Conservation (phyloP, 1,139 yeast species). For the Blastobotrys proliferans region DNA sequence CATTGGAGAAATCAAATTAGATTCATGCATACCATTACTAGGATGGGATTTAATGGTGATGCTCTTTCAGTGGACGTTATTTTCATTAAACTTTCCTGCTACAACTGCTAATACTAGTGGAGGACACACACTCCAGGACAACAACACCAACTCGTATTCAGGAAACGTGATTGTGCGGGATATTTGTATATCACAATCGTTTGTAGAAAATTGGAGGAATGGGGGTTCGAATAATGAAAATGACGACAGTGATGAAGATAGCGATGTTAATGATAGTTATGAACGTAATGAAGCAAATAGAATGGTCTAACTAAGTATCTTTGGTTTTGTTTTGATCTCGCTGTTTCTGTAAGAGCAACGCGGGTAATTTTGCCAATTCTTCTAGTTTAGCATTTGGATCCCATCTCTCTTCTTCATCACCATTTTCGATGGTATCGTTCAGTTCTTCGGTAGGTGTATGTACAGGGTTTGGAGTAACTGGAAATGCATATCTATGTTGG, state of each 20-base stretch:
- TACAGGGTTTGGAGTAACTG: conserved; percentile 16
- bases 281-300: neutral
- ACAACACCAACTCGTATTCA: conserved; percentile 17
- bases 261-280: neutral
- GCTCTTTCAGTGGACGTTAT: conserved; percentile 24
- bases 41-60: conserved; percentile 25
- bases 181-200: conserved; percentile 16
- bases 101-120: neutral
- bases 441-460: conserved; percentile 1
- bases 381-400: conserved; percentile 27
- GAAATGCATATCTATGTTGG: conserved; percentile 12
- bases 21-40: conserved; percentile 23
- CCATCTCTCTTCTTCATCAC: conserved; percentile 18
- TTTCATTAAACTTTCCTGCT: conserved; percentile 23
- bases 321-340: neutral
- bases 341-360: conserved; percentile 18
- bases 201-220: conserved; percentile 13
- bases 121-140: neutral
- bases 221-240: neutral
- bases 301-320: neutral
- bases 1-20: conserved; percentile 30
- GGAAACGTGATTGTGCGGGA: conserved; percentile 25
- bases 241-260: neutral
- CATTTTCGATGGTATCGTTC: conserved; percentile 4
- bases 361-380: conserved; percentile 25